Base-by-base conservation (phyloP, 257 asterid genomes). In the Solanum boliviense region DNA sequence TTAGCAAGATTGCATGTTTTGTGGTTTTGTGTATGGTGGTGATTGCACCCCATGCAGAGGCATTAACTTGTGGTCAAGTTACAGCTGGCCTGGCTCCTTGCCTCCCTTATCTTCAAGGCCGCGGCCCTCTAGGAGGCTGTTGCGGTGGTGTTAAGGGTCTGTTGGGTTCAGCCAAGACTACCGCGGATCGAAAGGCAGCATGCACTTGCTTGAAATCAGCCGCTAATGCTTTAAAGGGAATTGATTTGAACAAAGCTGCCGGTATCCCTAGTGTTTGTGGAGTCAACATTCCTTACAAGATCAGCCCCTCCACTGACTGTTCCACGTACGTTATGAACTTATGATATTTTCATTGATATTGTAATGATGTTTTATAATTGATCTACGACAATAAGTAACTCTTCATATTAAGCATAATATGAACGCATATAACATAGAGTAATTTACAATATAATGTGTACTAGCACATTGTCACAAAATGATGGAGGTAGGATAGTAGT, bases 301-400 rank as follows among this genome's bases (percentile, higher is more conserved):
- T 89, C 89, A 87, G 90, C 87, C 88, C 79, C 29, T n/a, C 81
- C 67, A 87, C 87, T 21, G 88, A 89, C 84, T 87, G 91, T 81
- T 41, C 88, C 58, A 87, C 29, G 91, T 73, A 88, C 9, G 73
- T 58, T 32, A 29, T 62, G 71, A 58, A 58, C 10, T 58, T 58
- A 21, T 58, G 25, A 58, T 58, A 58, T 58, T 58, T 7, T 20
- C n/a, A 20, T 56, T 6, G 27, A 23, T 65, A 65, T n/a, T 65
- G 12, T 62, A 25, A 9, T 62, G 31, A 62, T 4, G 31, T 9
- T 10, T n/a, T 65, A 65, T 25, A 25, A 25, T 13, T 67, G 20
- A 67, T 2, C 20, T 27, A 13, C 9, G 31, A 25, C 3, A 62
- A n/a, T 3, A 62, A 62, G 27, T n/a, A 62, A 62, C 31, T 62